Base-by-base conservation (phyloP, 2,329 filamentous ascomycete species). In the Botrytis medusae region DNA sequence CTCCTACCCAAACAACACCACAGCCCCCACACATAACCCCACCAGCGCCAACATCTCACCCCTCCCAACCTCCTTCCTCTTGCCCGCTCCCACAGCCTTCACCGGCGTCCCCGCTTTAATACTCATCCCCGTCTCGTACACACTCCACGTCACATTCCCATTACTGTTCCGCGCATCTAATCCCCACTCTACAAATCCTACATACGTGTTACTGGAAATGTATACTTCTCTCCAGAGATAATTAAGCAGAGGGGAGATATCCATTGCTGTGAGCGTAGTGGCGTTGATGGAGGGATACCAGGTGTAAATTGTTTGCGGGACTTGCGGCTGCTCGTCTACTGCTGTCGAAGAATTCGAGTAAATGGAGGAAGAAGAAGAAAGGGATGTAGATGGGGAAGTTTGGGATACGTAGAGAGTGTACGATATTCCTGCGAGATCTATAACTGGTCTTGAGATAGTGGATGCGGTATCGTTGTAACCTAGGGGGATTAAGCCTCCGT, bases 181-280 rank as follows among this genome's bases (percentile, higher is more conserved):
- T 25, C 62, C 71, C 71, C 71, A 72, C 34, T 68, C 62, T 18
- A 72, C 46, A 34, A n/a, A 54, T 6, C 71, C 71, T 2, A 72
- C 51, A 51, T 60, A 68, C 6, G 57, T n/a, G 3, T 60, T 51
- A 14, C 71, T 68, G 1, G 51, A 32, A 0, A 72, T 20, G 2
- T 68, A 68, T 48, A 68, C 51, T 29, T 72, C 37, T 25, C 71
- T 37, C 62, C 71, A 72, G 10, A 72, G 7, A 60, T 68, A 60
- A 2, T 72, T 60, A 3, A 68, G 51, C 14, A 72, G 29, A 7
- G 62, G 51, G 9, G 48, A 60, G 1, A 68, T 40, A 40, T 68
- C 62, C 51, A 68, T 59, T 22, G 71, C 71, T 1, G 62, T 60
- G 6, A 59, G 29, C 0, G 40, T 34, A 4, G 51, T n/a, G 14